These are phyloP conservation scores for Suillus spraguei DNA, from an alignment of 768 basidiomycete species.

Conservation along the genomic window DNA sequence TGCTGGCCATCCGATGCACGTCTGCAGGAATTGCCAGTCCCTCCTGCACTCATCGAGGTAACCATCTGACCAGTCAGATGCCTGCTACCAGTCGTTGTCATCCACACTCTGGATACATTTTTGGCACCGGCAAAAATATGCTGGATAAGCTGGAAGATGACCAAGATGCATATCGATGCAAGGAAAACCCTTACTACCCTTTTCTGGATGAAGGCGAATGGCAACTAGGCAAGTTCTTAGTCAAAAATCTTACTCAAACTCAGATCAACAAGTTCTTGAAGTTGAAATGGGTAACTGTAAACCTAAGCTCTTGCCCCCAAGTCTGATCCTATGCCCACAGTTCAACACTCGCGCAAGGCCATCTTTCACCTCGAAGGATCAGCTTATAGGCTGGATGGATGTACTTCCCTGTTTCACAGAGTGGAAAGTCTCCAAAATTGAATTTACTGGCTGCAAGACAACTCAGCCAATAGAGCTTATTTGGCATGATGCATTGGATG, in stretches of 20 bases:
- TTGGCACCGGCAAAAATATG: constrained; percentile 24
- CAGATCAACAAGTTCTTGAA: constrained; percentile 31
- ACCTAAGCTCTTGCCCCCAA: neutral
- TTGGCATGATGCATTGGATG: too few species aligned
- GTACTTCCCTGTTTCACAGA: constrained; percentile 20
- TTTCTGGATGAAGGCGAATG: constrained; percentile 36
- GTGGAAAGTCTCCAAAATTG: constrained; percentile 20
- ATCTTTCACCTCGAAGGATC: constrained; percentile 24
- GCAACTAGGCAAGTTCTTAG: constrained; percentile 32
- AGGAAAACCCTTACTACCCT: constrained; percentile 33
- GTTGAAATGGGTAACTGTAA: constrained; percentile 22
- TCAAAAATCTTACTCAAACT: constrained; percentile 22
- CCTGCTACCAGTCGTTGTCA: constrained; percentile 10
- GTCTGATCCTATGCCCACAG: neutral
- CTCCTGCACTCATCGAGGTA: neutral
- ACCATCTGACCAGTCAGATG: neutral
- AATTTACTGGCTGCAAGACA: too few species aligned
- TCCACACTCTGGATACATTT: constrained; percentile 13
- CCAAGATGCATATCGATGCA: constrained; percentile 16
- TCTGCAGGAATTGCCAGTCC: neutral
- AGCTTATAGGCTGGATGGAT: constrained; percentile 21
- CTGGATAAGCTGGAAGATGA: constrained; percentile 29
- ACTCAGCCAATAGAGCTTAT: too few species aligned
- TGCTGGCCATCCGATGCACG: neutral
- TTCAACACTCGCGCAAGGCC: constrained; percentile 12